Evolutionary conservation across 352 stramenopile species (phyloP).

Genomic region (Phytophthora foliorum): DNA sequence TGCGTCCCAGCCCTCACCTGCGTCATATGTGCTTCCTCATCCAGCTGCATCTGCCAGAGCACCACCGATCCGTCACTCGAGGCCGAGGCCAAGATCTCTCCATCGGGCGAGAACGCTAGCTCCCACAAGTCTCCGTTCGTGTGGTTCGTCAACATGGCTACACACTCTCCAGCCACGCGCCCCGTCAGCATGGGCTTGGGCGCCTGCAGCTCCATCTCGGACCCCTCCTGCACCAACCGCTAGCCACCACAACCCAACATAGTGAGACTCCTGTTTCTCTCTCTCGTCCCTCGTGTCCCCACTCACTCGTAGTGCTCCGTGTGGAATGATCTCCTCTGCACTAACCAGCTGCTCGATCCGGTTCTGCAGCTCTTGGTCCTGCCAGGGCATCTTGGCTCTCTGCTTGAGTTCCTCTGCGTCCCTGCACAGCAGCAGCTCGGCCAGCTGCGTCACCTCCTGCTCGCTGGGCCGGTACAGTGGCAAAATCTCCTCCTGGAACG

Average conservation of each 20-base stretch:
- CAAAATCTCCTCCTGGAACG: slow-evolving; percentile 79
- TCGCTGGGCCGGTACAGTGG: slow-evolving; percentile 55
- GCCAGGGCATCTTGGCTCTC: slow-evolving; percentile 50
- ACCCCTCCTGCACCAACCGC: slow-evolving; percentile 49
- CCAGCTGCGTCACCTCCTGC: slow-evolving; percentile 60
- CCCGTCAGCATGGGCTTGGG: slow-evolving; percentile 17
- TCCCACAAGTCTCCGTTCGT: slow-evolving; percentile 67
- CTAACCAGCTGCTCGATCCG: slow-evolving; percentile 69
- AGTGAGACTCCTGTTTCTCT: neutral
- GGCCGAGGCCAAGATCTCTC: slow-evolving; percentile 77
- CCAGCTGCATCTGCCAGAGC: slow-evolving; percentile 66
- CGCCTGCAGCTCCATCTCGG: slow-evolving; percentile 32
- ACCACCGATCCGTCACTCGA: slow-evolving; percentile 84
- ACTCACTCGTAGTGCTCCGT: slow-evolving; percentile 65
- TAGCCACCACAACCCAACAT: slow-evolving; percentile 20
- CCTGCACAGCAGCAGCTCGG: slow-evolving; percentile 65
- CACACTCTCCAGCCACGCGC: slow-evolving; percentile 45
- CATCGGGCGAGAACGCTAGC: slow-evolving; percentile 84
- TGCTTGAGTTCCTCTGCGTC: slow-evolving; percentile 49
- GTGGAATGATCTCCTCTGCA: slow-evolving; percentile 71
- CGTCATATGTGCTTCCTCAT: slow-evolving; percentile 2
- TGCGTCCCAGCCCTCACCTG: slow-evolving; percentile 23
- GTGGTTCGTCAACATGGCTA: slow-evolving; percentile 56
- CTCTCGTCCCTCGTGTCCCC: neutral
- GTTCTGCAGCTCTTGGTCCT: slow-evolving; percentile 52